These are phyloP conservation scores for Basipetospora sp. DNA, from an alignment of 2,329 filamentous ascomycete genomes.

Conservation along the genomic window DNA sequence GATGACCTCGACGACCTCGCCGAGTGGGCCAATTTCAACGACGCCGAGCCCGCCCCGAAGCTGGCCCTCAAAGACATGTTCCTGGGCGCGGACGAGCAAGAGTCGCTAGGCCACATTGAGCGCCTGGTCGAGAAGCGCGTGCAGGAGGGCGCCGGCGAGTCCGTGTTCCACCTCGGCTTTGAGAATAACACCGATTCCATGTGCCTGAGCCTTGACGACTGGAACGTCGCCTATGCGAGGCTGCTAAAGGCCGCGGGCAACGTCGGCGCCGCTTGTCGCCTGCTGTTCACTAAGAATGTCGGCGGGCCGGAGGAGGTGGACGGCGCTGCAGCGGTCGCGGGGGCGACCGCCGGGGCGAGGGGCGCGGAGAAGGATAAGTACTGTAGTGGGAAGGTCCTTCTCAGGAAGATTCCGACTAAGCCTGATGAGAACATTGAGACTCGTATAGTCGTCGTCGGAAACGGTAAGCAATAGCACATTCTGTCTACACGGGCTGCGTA, in stretches of 20 bases:
- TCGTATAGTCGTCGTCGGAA: slow-evolving; percentile 88
- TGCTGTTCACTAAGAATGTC: slow-evolving; percentile 83
- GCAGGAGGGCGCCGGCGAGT: slow-evolving; percentile 74
- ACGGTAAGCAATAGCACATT: slow-evolving; percentile 40
- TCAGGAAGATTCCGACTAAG: slow-evolving; percentile 57
- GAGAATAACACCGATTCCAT: slow-evolving; percentile 83
- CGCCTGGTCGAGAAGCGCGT: slow-evolving; percentile 54
- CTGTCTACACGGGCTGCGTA: no score
- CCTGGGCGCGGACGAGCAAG: slow-evolving; percentile 40
- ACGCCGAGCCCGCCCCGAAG: slow-evolving; percentile 41
- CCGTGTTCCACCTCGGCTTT: slow-evolving; percentile 78
- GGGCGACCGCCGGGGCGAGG: slow-evolving; percentile 47
- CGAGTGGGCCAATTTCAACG: slow-evolving; percentile 60
- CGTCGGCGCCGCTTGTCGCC: slow-evolving; percentile 57
- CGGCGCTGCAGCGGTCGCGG: slow-evolving; percentile 57
- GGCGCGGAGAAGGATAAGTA: slow-evolving; percentile 64
- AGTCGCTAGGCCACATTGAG: slow-evolving; percentile 46
- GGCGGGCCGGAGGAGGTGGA: slow-evolving; percentile 60
- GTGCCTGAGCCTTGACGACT: slow-evolving; percentile 58
- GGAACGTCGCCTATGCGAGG: slow-evolving; percentile 55
- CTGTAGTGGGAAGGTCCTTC: slow-evolving; percentile 71
- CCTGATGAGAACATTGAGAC: slow-evolving; percentile 89
- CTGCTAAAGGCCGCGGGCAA: slow-evolving; percentile 50
- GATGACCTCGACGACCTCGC: slow-evolving; percentile 87
- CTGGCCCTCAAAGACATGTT: slow-evolving; percentile 64